Evolutionary conservation across 345 rosid species (phyloP), one percentile per base, ranked within the genome.

Genomic region (Citrus mangshanensis): DNA sequence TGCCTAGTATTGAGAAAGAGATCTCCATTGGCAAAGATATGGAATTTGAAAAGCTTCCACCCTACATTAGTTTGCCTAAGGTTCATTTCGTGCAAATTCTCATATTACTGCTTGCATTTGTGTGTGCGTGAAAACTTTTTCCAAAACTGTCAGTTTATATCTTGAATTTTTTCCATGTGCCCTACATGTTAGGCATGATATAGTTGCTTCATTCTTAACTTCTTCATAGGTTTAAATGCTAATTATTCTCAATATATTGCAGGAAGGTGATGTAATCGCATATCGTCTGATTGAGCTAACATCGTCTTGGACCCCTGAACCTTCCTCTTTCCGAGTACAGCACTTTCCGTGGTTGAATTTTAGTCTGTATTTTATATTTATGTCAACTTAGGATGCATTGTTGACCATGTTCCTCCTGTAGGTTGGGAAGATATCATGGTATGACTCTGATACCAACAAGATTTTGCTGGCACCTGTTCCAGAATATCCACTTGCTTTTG

Each of bases 231-330:
- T 59, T 54, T 30, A 70, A 74, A 7, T 70, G 22, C 76, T 68
- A 38, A 30, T 70, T 56, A 28, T 70, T 60, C 78, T 66, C 55
- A 51, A 58, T 62, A 75, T 73, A 68, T 80, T 88, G 86, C 92
- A 97, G 99, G 93, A 82, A 86, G 98, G 95, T 32, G 97, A 94
- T 82, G 82, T 93, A 35, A 88, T 97, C 67, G 98, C 99, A 30
- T 97, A 97, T 85, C 93, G 93, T 42, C 76, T 94, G 58, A 84
- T 97, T 82, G 97, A 97, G 88, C 87, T 97, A 56, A 86, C 98
- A 70, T 88, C 92, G 24, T 90, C 92, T 75, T 94, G 98, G 99
- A 93, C 95, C 49, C 99, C 98, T 9, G 98, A 94, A 85, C 81
- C 89, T 73, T 87, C 98, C 42, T 82, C 93, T 61, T 94, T 86